Conservation (phyloP, 495 filamentous ascomycete species). For the Penicillium waksmanii region DNA sequence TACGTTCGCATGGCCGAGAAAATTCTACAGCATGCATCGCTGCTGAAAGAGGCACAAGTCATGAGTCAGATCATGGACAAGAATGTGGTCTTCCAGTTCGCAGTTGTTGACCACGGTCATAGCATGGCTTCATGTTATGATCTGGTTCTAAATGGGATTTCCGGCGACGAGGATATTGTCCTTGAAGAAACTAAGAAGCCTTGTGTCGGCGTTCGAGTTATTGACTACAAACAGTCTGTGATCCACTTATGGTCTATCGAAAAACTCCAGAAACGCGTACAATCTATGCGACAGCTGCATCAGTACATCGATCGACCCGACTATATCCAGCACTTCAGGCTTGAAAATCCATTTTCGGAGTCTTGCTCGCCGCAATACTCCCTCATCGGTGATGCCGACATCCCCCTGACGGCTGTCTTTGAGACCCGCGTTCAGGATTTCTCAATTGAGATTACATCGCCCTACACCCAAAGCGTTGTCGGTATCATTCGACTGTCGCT, state of each 20-base stretch:
- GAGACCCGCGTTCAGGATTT: slow-evolving; percentile 96
- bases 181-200: slow-evolving; percentile 85
- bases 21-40: slow-evolving; percentile 82
- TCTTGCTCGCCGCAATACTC: slow-evolving; percentile 89
- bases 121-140: slow-evolving; percentile 92
- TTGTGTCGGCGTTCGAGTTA: slow-evolving; percentile 86
- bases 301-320: slow-evolving; percentile 95
- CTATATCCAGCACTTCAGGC: slow-evolving; percentile 71
- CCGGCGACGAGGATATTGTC: slow-evolving; percentile 82
- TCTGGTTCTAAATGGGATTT: slow-evolving; percentile 89
- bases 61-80: slow-evolving; percentile 98
- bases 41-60: slow-evolving; percentile 92
- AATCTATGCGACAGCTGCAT: slow-evolving; percentile 93
- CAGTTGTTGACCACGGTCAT: slow-evolving; percentile 86
- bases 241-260: slow-evolving; percentile 94
- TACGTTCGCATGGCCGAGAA: slow-evolving; percentile 96
- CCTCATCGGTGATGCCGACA: slow-evolving; percentile 89
- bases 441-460: slow-evolving; percentile 82
- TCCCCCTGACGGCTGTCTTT: slow-evolving; percentile 91
- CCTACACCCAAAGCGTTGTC: slow-evolving; percentile 87
- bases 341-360: slow-evolving; percentile 80
- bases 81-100: slow-evolving; percentile 92
- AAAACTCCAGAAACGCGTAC: slow-evolving; percentile 84
- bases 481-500: slow-evolving; percentile 89
- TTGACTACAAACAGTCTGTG: slow-evolving; percentile 86